Conservation (phyloP, 805 yeast genomes). For the Barnettozyma sucrosica region DNA sequence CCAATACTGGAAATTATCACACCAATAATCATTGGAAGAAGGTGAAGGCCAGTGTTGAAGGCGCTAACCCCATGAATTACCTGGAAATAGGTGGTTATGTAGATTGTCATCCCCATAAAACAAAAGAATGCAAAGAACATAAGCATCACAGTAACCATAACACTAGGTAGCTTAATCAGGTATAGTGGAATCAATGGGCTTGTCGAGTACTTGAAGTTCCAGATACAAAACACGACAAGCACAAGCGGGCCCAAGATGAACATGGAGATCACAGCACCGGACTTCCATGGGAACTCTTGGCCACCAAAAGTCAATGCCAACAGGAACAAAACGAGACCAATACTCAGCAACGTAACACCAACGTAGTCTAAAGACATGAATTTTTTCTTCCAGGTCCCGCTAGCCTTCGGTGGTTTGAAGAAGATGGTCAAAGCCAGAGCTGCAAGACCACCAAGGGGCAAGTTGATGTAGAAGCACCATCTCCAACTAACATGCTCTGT, state of each 20-base stretch:
- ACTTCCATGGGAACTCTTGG: conserved; percentile 39
- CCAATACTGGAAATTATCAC: conserved; percentile 26
- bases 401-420: conserved; percentile 37
- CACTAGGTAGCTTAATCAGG: conserved; percentile 32
- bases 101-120: conserved; percentile 13
- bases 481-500: conserved; percentile 59
- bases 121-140: conserved; percentile 2
- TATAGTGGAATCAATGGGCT: conserved; percentile 42
- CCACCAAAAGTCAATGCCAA: conserved; percentile 52
- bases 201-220: conserved; percentile 37
- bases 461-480: conserved; percentile 62
- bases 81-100: conserved; percentile 39
- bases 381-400: conserved; percentile 32
- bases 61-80: conserved; percentile 34
- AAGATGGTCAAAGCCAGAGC: conserved; percentile 29
- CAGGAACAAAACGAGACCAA: conserved; percentile 38
- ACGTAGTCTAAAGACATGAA: conserved; percentile 39
- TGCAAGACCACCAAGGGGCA: conserved; percentile 51
- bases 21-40: conserved; percentile 37
- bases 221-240: conserved; percentile 30
- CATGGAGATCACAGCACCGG: conserved; percentile 42
- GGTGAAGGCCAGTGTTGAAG: conserved; percentile 39
- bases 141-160: conserved; percentile 25
- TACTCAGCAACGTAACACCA: conserved; percentile 39
- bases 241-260: conserved; percentile 42